Evolutionary conservation across 306 rosid genomes (phyloP).

Genomic region (Sicyos baderoa): DNA sequence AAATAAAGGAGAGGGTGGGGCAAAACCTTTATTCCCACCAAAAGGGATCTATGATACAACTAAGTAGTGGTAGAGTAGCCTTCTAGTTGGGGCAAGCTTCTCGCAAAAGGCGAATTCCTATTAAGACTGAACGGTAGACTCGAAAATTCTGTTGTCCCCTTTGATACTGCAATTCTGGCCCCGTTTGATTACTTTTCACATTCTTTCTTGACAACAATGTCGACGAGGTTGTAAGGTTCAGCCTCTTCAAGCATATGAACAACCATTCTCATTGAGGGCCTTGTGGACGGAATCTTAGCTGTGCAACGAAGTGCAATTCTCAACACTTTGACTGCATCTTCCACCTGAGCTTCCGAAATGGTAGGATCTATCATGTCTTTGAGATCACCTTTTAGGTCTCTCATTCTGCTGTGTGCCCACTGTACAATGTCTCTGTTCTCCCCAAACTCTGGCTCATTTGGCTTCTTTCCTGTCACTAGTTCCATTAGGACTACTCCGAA

Average conservation of each 20-base stretch:
- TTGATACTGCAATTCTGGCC: background rate
- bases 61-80: background rate
- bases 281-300: constrained; percentile 39
- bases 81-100: background rate
- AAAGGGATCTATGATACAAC: background rate
- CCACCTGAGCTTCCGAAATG: constrained; percentile 41
- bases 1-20: background rate
- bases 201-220: constrained; percentile 32
- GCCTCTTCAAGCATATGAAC: constrained; percentile 86
- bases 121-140: background rate
- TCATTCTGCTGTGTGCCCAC: constrained; percentile 52
- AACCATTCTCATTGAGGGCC: constrained; percentile 84
- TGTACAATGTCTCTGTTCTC: constrained; percentile 64
- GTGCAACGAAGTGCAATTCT: constrained; percentile 61
- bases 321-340: constrained; percentile 56
- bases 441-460: constrained; percentile 60
- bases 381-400: constrained; percentile 26
- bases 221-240: constrained; percentile 39
- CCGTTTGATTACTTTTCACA: constrained; percentile 24
- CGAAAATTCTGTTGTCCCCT: background rate
- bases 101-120: background rate
- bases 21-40: background rate
- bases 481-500: constrained; percentile 88
- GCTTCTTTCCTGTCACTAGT: constrained; percentile 64
- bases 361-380: constrained; percentile 48